Evolutionary conservation across 208 protist genomes (phyloP).

Genomic region (Trichomonas tenax): DNA sequence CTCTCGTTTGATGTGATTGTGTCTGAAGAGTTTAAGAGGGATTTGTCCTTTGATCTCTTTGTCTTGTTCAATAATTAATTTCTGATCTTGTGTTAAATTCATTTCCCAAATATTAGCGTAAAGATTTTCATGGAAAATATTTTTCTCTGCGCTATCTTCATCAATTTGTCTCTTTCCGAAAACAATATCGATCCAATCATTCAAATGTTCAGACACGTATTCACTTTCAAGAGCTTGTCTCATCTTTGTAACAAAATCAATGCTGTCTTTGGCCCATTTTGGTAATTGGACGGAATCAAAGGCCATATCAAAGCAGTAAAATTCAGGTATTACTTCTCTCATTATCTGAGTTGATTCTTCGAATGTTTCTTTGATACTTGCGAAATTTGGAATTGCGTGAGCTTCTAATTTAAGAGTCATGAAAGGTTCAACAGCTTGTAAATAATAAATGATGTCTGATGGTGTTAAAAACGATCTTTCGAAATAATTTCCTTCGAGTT

Average conservation of each 20-base stretch:
- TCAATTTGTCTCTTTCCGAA: background rate
- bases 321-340: background rate
- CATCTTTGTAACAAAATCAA: background rate
- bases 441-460: no score
- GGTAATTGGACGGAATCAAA: background rate
- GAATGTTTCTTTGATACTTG: no score
- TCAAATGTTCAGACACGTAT: background rate
- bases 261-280: background rate
- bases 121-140: background rate
- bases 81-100: no score
- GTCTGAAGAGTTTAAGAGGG: no score
- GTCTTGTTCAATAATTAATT: no score
- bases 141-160: background rate
- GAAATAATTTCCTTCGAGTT: background rate
- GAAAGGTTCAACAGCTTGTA: no score
- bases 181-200: constrained; percentile 9
- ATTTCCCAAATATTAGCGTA: background rate
- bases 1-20: no score
- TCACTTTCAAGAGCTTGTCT: background rate
- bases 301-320: background rate
- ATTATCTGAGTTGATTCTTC: no score
- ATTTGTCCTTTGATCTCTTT: no score
- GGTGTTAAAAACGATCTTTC: no score
- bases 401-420: no score
- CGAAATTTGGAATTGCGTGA: no score